A percentile compares a stretch with the other conserved stretches of the same genome.
Evolutionary conservation across 176 grass and related monocot genomes (phyloP).

Genomic region (Oryza glaberrima): DNA sequence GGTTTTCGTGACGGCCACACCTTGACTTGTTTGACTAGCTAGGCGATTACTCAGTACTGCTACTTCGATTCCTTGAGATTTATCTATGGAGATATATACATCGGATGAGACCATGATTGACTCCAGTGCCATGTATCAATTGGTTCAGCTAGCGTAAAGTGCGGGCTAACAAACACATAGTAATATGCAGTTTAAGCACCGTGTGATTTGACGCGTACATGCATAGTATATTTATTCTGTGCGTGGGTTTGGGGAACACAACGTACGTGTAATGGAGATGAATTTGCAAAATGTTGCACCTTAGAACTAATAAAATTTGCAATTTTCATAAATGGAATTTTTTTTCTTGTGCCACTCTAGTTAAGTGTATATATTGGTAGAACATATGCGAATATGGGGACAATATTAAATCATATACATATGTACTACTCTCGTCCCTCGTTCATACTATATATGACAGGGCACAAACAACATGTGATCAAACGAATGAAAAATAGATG

Average conservation of each 20-base stretch:
- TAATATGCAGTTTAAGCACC: neutral
- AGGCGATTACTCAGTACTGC: neutral
- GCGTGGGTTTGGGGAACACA: neutral
- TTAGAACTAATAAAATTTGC: neutral
- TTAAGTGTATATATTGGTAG: too few species aligned
- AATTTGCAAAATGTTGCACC: neutral
- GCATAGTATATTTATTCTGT: neutral
- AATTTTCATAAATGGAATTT: neutral
- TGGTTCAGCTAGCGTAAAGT: neutral
- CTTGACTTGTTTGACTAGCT: slow-evolving; percentile 66
- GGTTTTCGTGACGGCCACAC: slow-evolving; percentile 45
- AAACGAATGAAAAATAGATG: neutral
- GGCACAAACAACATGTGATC: neutral
- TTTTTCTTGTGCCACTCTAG: too few species aligned
- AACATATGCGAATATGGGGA: too few species aligned
- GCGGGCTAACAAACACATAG: neutral
- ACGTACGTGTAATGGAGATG: neutral
- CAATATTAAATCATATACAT: too few species aligned
- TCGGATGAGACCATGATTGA: slow-evolving; percentile 35
- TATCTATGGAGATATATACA: neutral
- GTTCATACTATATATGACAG: too few species aligned
- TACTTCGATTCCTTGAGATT: slow-evolving; percentile 10
- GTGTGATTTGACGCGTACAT: neutral
- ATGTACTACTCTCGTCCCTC: too few species aligned
- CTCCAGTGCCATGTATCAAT: neutral